A percentile compares a stretch with the other conserved stretches of the same genome.
These are phyloP conservation scores for Aurantiochytrium sp. DNA, from an alignment of 108 stramenopile genomes.

Conservation along the genomic window DNA sequence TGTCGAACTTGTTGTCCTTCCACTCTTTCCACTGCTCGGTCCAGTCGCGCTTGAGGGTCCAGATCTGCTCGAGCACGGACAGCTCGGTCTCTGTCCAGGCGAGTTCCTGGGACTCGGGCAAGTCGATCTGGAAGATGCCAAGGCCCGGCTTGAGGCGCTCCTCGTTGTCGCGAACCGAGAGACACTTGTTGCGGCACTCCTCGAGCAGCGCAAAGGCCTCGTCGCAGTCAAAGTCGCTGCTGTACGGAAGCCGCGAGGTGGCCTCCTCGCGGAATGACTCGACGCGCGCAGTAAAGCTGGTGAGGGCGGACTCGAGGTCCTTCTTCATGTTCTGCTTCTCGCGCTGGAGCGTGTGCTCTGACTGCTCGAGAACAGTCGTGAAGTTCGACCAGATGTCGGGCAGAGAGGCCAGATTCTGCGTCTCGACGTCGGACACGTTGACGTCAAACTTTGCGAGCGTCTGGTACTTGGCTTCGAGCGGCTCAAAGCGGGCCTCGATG, in stretches of 20 bases:
- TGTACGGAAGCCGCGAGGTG: constrained; percentile 34
- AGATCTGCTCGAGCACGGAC: constrained; percentile 52
- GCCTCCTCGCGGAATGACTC: constrained; percentile 29
- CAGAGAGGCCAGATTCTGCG: constrained; percentile 36
- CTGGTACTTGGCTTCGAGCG: constrained; percentile 55
- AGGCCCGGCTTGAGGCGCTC: constrained; percentile 53
- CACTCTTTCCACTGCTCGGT: constrained; percentile 55
- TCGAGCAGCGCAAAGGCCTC: constrained; percentile 47
- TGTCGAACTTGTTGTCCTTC: constrained; percentile 53
- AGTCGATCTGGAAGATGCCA: constrained; percentile 56
- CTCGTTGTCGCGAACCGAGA: constrained; percentile 36
- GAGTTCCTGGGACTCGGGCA: constrained; percentile 60
- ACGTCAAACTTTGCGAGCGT: constrained; percentile 58
- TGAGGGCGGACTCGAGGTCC: constrained; percentile 53
- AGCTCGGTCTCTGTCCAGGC: constrained; percentile 52
- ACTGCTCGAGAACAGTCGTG: constrained; percentile 40
- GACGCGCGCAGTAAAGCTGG: constrained; percentile 37
- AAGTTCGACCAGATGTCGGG: constrained; percentile 43
- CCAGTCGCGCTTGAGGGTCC: constrained; percentile 55
- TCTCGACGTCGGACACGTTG: constrained; percentile 45
- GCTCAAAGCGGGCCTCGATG: constrained; percentile 53
- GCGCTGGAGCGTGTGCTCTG: constrained; percentile 51
- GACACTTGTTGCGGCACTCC: constrained; percentile 43
- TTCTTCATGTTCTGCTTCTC: constrained; percentile 64
- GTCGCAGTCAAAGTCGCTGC: constrained; percentile 7